phyloP scores from a whole-genome alignment of 179 eudicot species.

The Vitellaria paradoxa region DNA sequence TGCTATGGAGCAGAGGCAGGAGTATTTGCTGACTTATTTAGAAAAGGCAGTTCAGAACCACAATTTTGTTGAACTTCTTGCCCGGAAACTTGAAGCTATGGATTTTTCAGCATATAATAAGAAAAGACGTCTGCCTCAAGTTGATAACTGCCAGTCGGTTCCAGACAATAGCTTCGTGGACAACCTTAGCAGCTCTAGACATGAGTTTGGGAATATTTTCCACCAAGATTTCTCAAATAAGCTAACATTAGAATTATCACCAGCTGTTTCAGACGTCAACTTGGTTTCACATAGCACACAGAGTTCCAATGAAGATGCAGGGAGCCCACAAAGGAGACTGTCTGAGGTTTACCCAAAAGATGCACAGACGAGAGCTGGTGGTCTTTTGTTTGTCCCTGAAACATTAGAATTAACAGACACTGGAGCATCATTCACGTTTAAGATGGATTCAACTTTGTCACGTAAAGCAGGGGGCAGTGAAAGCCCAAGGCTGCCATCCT shows the following conservation, averaged over 20 bases:
- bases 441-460: conserved; percentile 50
- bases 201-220: conserved; percentile 45
- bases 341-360: conserved; percentile 44
- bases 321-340: conserved; percentile 45
- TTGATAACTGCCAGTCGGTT: conserved; percentile 33
- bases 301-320: conserved; percentile 74
- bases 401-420: conserved; percentile 65
- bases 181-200: conserved; percentile 45
- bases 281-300: conserved; percentile 78
- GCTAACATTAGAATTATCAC: conserved; percentile 73
- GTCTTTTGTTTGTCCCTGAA: conserved; percentile 48
- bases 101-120: conserved; percentile 78
- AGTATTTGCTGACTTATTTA: conserved; percentile 44
- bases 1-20: conserved; percentile 70
- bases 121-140: conserved; percentile 75
- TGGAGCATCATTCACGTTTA: conserved; percentile 54
- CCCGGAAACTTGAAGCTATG: conserved; percentile 67
- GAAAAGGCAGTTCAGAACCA: conserved; percentile 59
- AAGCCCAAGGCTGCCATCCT: conserved; percentile 35
- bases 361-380: conserved; percentile 34
- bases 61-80: conserved; percentile 60
- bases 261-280: conserved; percentile 71
- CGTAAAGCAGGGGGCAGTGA: conserved; percentile 37
- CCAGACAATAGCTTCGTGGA: conserved; percentile 48
- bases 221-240: conserved; percentile 70